Percentiles rank a stretch among this genome's conserved stretches.
Evolutionary conservation across 2,329 filamentous ascomycete genomes (phyloP).

Genomic region (Neofusicoccum cordaticola): DNA sequence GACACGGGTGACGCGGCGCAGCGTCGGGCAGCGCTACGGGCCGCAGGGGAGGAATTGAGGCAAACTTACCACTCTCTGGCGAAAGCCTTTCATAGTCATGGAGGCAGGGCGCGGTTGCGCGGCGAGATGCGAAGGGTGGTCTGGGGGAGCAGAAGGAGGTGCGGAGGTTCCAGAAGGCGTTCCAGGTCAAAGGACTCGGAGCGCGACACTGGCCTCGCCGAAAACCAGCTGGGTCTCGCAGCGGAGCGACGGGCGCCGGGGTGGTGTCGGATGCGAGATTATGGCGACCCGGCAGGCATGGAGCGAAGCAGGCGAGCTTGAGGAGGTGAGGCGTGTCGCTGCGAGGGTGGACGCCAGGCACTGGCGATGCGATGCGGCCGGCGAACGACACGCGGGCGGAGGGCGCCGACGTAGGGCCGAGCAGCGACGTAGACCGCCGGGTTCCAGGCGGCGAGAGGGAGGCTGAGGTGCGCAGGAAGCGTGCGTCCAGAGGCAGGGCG

Average conservation of each 20-base stretch:
- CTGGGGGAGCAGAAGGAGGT: conserved; percentile 7
- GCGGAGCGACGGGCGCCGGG: conserved; percentile 4
- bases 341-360: conserved; percentile 2
- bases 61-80: conserved; percentile 87
- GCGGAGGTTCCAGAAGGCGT: conserved; percentile 14
- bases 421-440: not conserved
- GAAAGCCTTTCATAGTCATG: conserved; percentile 89
- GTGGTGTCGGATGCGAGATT: not conserved
- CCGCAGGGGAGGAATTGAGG: conserved; percentile 16
- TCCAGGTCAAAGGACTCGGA: conserved; percentile 16
- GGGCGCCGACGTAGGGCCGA: conserved; percentile 13
- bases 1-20: conserved; percentile 6
- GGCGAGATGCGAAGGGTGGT: conserved; percentile 20
- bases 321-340: not conserved
- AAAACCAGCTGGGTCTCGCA: conserved; percentile 1
- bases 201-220: conserved; percentile 15
- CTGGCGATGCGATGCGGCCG: conserved; percentile 7
- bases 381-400: conserved; percentile 3
- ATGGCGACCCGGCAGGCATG: conserved; percentile 11
- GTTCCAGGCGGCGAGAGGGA: conserved; percentile 6
- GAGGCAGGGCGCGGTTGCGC: conserved; percentile 29
- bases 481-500: not conserved
- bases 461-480: not conserved
- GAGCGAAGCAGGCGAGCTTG: not conserved
- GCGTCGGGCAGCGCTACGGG: conserved; percentile 20